These are phyloP conservation scores for Pythium aristosporum DNA, from an alignment of 352 stramenopile species.

Conservation along the genomic window DNA sequence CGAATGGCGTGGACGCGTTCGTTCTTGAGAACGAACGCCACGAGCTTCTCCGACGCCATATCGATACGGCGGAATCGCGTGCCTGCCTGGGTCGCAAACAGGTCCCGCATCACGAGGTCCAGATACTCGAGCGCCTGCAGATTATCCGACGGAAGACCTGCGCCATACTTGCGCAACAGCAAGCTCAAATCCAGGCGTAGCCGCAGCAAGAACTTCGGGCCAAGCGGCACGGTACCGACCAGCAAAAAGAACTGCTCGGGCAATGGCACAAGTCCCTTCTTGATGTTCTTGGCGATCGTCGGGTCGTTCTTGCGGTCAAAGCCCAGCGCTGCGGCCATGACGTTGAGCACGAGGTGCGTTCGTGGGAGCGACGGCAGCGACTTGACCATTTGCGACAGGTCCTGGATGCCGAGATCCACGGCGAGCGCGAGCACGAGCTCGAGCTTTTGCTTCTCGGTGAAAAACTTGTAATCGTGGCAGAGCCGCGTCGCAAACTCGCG, in stretches of 20 bases:
- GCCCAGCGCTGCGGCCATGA: conserved; percentile 68
- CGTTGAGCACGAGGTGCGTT: conserved; percentile 80
- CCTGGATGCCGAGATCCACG: conserved; percentile 74
- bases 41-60: conserved; percentile 61
- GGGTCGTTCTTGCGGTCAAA: conserved; percentile 83
- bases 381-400: conserved; percentile 82
- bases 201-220: conserved; percentile 71
- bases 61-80: conserved; percentile 83
- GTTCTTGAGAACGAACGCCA: conserved; percentile 70
- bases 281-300: conserved; percentile 83
- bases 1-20: conserved; percentile 77
- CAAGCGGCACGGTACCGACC: conserved; percentile 64
- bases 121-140: conserved; percentile 74
- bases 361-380: conserved; percentile 72
- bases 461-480: conserved; percentile 74
- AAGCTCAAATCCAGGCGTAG: conserved; percentile 64
- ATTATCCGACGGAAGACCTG: conserved; percentile 42
- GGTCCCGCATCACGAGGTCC: conserved; percentile 78
- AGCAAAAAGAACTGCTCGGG: conserved; percentile 82
- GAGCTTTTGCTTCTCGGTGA: conserved; percentile 75
- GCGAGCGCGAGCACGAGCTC: conserved; percentile 78
- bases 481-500: conserved; percentile 76
- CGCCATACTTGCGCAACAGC: conserved; percentile 51
- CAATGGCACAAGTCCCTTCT: conserved; percentile 76
- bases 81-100: conserved; percentile 80